phyloP scores from a whole-genome alignment of 371 early-diverging fungal species.

The Mucor indicus region DNA sequence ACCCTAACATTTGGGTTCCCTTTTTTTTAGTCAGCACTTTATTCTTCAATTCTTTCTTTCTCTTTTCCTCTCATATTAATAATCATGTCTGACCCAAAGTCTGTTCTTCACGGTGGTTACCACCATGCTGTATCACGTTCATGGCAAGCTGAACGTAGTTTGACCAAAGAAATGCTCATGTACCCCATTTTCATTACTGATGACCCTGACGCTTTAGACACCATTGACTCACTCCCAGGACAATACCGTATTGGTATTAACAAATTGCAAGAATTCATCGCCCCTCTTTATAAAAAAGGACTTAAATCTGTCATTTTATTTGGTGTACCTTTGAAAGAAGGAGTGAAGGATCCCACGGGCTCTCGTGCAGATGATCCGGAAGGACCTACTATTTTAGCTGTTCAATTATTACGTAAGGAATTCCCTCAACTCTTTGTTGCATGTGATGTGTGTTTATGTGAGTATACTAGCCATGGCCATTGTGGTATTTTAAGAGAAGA shows the following conservation, averaged over 20 bases:
- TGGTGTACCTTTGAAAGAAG: slow-evolving; percentile 85
- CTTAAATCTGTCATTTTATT: slow-evolving; percentile 86
- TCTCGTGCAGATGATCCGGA: slow-evolving; percentile 82
- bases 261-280: slow-evolving; percentile 69
- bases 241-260: slow-evolving; percentile 86
- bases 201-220: slow-evolving; percentile 68
- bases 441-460: slow-evolving; percentile 97
- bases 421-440: slow-evolving; percentile 86
- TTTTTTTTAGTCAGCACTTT: not conserved
- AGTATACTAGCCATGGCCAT: slow-evolving; percentile 95
- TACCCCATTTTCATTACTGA: slow-evolving; percentile 94
- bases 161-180: slow-evolving; percentile 80
- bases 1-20: too few species aligned
- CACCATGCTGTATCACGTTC: slow-evolving; percentile 76
- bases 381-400: slow-evolving; percentile 85
- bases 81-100: slow-evolving; percentile 32
- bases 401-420: slow-evolving; percentile 68
- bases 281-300: slow-evolving; percentile 86
- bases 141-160: slow-evolving; percentile 72
- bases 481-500: slow-evolving; percentile 86
- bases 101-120: slow-evolving; percentile 86
- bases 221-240: slow-evolving; percentile 83
- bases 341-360: slow-evolving; percentile 75
- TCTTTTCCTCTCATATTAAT: not conserved
- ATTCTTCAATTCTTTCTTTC: not conserved